A percentile compares a stretch with the other conserved stretches of the same genome.
Evolutionary conservation across 257 asterid species (phyloP).

Genomic region (Thymus mandschuricus): DNA sequence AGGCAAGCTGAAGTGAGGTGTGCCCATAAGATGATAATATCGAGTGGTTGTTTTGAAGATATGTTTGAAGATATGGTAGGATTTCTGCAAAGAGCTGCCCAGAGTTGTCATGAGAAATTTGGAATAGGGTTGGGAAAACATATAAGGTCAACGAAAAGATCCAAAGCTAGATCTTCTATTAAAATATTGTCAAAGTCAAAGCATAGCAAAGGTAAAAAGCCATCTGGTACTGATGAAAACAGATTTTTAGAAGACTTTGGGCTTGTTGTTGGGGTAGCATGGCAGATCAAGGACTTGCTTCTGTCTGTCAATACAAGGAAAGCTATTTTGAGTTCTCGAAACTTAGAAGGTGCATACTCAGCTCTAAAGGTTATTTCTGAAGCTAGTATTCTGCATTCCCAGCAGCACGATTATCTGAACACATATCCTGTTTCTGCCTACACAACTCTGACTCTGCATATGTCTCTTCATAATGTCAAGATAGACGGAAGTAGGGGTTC

Average conservation of each 20-base stretch:
- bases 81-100: conserved; percentile 68
- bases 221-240: conserved; percentile 32
- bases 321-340: conserved; percentile 52
- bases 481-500: conserved; percentile 38
- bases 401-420: conserved; percentile 51
- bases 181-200: conserved; percentile 53
- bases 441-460: conserved; percentile 66
- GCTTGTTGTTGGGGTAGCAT: conserved; percentile 76
- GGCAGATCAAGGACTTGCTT: conserved; percentile 93
- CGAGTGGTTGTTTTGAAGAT: conserved; percentile 75
- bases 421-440: conserved; percentile 65
- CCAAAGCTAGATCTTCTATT: conserved; percentile 44
- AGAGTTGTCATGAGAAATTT: conserved; percentile 51
- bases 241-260: conserved; percentile 63
- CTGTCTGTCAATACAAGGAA: conserved; percentile 61
- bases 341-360: conserved; percentile 49
- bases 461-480: conserved; percentile 60
- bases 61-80: conserved; percentile 71
- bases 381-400: conserved; percentile 69
- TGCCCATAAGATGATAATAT: conserved; percentile 79
- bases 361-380: conserved; percentile 80
- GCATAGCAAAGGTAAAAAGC: conserved; percentile 39
- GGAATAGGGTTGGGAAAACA: conserved; percentile 43
- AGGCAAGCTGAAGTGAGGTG: conserved; percentile 75
- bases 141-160: conserved; percentile 40